Conservation (phyloP, 31 red algal genomes). For the Odonthalia washingtoniensis region DNA sequence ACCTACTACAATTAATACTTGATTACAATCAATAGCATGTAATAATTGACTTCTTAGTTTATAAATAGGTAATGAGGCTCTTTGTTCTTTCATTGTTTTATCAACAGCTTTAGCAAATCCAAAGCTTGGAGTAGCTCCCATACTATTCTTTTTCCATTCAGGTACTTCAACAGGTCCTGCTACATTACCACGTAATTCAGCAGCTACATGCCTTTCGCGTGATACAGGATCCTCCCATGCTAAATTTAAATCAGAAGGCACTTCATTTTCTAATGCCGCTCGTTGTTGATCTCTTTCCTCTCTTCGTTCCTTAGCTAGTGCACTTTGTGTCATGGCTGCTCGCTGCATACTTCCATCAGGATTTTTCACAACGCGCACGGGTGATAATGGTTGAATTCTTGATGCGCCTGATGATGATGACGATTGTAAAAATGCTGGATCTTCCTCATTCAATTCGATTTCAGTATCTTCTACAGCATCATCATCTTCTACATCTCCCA, state of each 20-base stretch:
- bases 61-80: slow-evolving; percentile 83
- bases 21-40: slow-evolving; percentile 76
- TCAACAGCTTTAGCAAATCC: slow-evolving; percentile 73
- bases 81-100: slow-evolving; percentile 86
- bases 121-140: slow-evolving; percentile 89
- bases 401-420: slow-evolving; percentile 51
- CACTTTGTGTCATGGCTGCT: slow-evolving; percentile 91
- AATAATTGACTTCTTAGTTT: slow-evolving; percentile 81
- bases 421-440: slow-evolving; percentile 77
- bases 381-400: slow-evolving; percentile 82
- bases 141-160: slow-evolving; percentile 87
- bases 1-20: slow-evolving; percentile 92
- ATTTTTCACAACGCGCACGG: slow-evolving; percentile 94
- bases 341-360: slow-evolving; percentile 89
- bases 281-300: slow-evolving; percentile 84
- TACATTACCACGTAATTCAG: slow-evolving; percentile 65
- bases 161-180: slow-evolving; percentile 74
- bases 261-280: slow-evolving; percentile 70
- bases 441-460: slow-evolving; percentile 93
- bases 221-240: slow-evolving; percentile 94
- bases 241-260: slow-evolving; percentile 79
- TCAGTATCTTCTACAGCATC: slow-evolving; percentile 75
- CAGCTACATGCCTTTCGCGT: slow-evolving; percentile 70
- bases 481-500: slow-evolving; percentile 70
- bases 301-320: slow-evolving; percentile 85